Percentiles rank a stretch among this genome's conserved stretches.
Conservation (phyloP, 2,329 filamentous ascomycete genomes). For the Dactylonectria macrodidyma region DNA sequence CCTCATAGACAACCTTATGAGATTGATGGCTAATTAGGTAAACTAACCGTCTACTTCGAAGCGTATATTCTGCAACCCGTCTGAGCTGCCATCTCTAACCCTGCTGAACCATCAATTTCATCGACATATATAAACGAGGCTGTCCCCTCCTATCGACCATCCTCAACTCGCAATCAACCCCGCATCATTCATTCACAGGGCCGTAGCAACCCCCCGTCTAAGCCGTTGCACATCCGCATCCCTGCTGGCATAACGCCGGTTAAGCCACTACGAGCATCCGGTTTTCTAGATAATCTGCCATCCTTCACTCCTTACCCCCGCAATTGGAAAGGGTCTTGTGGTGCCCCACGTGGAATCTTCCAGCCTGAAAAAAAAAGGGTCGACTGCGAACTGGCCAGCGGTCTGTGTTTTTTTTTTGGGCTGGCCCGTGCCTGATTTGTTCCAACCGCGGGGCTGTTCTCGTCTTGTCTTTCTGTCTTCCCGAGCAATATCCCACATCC, state of each 20-base stretch:
- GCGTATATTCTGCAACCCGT: not conserved
- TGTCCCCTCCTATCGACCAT: too few species aligned
- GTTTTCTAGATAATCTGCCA: slow-evolving; percentile 9
- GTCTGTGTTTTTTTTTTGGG: not conserved
- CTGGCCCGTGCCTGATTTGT: not conserved
- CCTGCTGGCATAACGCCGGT: not conserved
- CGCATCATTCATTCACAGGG: too few species aligned
- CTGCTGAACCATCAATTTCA: too few species aligned
- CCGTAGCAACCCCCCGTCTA: too few species aligned
- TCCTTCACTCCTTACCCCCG: slow-evolving; percentile 30
- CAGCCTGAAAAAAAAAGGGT: slow-evolving; percentile 25
- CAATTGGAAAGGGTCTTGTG: slow-evolving; percentile 15
- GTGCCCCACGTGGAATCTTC: slow-evolving; percentile 51
- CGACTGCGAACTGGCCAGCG: not conserved
- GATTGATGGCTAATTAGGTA: too few species aligned
- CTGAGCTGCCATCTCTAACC: not conserved
- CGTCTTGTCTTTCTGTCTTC: slow-evolving; percentile 1
- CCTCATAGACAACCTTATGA: too few species aligned
- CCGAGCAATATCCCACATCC: not conserved
- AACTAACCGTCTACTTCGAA: too few species aligned
- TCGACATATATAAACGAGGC: too few species aligned
- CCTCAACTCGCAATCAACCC: too few species aligned
- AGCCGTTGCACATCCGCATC: too few species aligned
- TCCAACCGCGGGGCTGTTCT: slow-evolving; percentile 37
- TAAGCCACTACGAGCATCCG: not conserved